A percentile compares a stretch with the other conserved stretches of the same genome.
phyloP scores from a whole-genome alignment of 106 monocot genomes.

The Cymbidium sinense region DNA sequence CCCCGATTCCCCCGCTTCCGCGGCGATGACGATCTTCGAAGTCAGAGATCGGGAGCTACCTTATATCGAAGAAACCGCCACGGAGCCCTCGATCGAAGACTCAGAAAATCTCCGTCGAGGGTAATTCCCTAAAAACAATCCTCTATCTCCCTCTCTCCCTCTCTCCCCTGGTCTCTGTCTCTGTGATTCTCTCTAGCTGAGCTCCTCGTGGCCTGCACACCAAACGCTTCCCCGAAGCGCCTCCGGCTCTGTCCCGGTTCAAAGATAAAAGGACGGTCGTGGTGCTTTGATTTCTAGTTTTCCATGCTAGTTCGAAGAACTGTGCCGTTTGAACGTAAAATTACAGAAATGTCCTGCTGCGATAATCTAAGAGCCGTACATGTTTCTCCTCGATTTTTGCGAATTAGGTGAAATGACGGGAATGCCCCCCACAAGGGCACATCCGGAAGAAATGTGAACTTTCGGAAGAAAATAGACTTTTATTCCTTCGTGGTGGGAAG shows the following conservation, averaged over 20 bases:
- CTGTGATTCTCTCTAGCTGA: not conserved
- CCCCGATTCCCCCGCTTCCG: not conserved
- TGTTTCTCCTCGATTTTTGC: conserved; percentile 3
- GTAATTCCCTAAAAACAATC: not conserved
- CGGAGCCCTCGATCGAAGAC: not conserved
- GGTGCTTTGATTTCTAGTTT: conserved; percentile 3
- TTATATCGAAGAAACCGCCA: not conserved
- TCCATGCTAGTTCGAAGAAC: conserved; percentile 3
- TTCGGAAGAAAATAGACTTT: no score
- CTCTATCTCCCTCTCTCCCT: not conserved
- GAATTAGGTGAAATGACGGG: not conserved
- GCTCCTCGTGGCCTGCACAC: conserved; percentile 5
- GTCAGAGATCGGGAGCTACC: conserved; percentile 3
- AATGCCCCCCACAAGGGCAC: not conserved
- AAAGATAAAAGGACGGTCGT: conserved; percentile 6
- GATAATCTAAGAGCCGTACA: not conserved
- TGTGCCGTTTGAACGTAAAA: not conserved
- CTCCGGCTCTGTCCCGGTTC: conserved; percentile 3
- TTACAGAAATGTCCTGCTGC: conserved; percentile 1
- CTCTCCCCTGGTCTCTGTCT: not conserved
- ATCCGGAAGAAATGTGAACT: not conserved
- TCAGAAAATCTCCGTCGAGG: not conserved
- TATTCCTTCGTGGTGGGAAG: no score
- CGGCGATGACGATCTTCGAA: conserved; percentile 2
- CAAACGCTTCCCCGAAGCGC: conserved; percentile 1